phyloP scores from a whole-genome alignment of 1,284 basidiomycete species.

The Ustilago trichophora region DNA sequence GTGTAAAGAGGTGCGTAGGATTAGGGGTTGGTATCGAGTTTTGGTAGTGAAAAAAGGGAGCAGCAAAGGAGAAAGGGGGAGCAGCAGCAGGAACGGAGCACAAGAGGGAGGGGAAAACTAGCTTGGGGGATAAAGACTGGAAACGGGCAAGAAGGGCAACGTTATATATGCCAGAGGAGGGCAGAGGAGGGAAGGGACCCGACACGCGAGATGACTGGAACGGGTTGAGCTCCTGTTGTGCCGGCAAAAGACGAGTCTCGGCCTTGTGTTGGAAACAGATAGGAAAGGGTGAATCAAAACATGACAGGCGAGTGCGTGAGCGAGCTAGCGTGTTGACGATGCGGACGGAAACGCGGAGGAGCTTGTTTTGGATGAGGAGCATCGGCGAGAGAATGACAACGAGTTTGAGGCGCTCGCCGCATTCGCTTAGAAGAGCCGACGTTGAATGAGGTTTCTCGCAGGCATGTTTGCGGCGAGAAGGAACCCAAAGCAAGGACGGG shows the following conservation, averaged over 20 bases:
- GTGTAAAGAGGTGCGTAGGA: constrained; percentile 10
- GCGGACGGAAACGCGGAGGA: neutral
- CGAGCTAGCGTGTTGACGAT: neutral
- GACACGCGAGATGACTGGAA: constrained; percentile 23
- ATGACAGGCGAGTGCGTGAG: constrained; percentile 14
- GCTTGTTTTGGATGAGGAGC: neutral
- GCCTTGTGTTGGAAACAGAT: neutral
- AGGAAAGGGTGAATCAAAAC: constrained; percentile 41
- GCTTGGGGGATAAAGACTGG: constrained; percentile 24
- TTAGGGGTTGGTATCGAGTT: constrained; percentile 4
- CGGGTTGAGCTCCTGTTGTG: neutral
- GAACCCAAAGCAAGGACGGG: neutral
- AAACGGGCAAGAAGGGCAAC: neutral
- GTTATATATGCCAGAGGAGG: constrained; percentile 23
- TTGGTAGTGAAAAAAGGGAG: constrained; percentile 13
- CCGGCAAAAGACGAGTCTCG: neutral
- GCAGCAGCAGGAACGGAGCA: constrained; percentile 36
- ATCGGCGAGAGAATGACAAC: neutral
- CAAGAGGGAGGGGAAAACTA: constrained; percentile 29
- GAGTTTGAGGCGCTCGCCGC: constrained; percentile 17
- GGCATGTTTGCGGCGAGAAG: constrained; percentile 31
- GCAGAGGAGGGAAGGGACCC: too few relatives aligned
- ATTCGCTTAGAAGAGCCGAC: constrained; percentile 37
- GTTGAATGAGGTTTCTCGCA: constrained; percentile 39
- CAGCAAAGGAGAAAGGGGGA: constrained; percentile 19